A percentile compares a stretch with the other conserved stretches of the same genome.
phyloP scores from a whole-genome alignment of 208 protist genomes.

The Jaenimonas drosophilae region DNA sequence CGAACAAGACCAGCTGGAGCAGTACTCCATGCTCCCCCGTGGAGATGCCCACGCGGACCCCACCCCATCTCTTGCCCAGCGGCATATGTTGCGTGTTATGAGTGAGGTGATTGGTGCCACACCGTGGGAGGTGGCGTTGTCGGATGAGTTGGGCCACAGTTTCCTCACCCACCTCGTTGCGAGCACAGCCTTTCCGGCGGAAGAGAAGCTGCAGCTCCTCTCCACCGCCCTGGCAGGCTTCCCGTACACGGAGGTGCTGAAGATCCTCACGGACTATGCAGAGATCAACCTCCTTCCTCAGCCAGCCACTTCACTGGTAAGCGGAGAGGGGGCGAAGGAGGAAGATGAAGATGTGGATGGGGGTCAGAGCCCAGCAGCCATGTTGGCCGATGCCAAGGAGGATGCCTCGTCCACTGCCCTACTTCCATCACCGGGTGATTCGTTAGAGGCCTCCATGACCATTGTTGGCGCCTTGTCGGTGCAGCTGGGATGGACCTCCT shows the following conservation, averaged over 20 bases:
- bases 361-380: not conserved
- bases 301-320: not conserved
- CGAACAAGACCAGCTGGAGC: slow-evolving; percentile 4
- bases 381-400: not conserved
- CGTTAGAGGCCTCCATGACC: not conserved
- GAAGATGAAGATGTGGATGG: not conserved
- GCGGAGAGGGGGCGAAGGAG: not conserved
- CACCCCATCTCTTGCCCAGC: slow-evolving; percentile 30
- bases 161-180: slow-evolving; percentile 68
- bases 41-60: no score
- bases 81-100: slow-evolving; percentile 38
- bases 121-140: slow-evolving; percentile 33
- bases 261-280: slow-evolving; percentile 36
- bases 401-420: not conserved
- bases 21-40: not conserved
- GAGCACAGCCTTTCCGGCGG: slow-evolving; percentile 44
- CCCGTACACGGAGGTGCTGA: slow-evolving; percentile 36
- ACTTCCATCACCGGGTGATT: not conserved
- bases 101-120: slow-evolving; percentile 46
- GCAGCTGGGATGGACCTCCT: slow-evolving; percentile 16
- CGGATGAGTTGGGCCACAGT: slow-evolving; percentile 45
- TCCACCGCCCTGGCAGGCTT: slow-evolving; percentile 22
- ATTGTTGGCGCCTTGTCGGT: not conserved
- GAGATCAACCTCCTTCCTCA: slow-evolving; percentile 36
- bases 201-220: slow-evolving; percentile 38